Evolutionary conservation across 371 early-diverging fungal genomes (phyloP), one percentile per base, ranked within the genome.

Genomic region (Mortierella sp.): DNA sequence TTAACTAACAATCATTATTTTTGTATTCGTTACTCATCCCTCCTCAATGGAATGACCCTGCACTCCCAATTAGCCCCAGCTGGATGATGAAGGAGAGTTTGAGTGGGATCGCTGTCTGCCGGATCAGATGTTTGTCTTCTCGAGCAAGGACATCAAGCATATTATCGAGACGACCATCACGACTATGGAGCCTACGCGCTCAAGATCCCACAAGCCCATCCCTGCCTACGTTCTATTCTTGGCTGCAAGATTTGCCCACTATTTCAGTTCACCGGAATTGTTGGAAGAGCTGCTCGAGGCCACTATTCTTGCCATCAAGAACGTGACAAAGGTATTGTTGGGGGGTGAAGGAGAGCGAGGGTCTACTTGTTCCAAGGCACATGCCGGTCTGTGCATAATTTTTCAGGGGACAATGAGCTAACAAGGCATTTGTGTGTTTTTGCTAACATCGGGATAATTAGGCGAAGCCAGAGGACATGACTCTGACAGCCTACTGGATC

Each of bases 111-210:
- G 87, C 41, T 96, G 97, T 87, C 88, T 90, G 65, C 94, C 93
- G 12, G 95, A 96, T 87, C 97, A 98, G 85, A 98, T 98, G 99
- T 95, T 97, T 90, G 98, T 97, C 32, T 96, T 98, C 86, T 92
- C 93, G 38, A 90, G 90, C 51, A 89, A 91, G 68, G 90, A 95
- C 38, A 88, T 97, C 49, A 90, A 91, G 4, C 91, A 91, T 63
- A 93, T 98, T 38, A 88, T 98, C 43, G 89, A 95, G 68, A 93
- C 93, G 0, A 89, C 95, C 14, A 91, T 97, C 68, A 91, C 89
- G 44, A 83, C 92, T 27, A 92, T 95, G 72, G 92, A 90, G 44
- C 95, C 95, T 4, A 78, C 89, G 3, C 78, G 87, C 21, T 87
- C 93, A 41, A 89, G 88, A 21, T 88, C 92, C 65, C 91, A 94